These are phyloP conservation scores for Paratrimastix pyriformis DNA, from an alignment of 78 protist species.

Conservation along the genomic window DNA sequence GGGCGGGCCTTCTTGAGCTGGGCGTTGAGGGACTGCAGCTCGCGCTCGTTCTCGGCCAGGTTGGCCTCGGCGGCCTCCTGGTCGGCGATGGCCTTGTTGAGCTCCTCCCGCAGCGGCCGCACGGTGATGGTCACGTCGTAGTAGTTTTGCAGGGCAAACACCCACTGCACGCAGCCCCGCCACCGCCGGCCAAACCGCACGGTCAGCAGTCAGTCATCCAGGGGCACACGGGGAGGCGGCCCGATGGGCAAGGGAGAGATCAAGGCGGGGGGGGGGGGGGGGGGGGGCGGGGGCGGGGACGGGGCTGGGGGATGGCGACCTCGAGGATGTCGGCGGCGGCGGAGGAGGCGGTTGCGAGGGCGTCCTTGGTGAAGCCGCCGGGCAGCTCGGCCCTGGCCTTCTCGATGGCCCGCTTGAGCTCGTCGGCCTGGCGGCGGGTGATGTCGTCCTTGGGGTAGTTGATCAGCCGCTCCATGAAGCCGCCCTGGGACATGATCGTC, in stretches of 20 bases:
- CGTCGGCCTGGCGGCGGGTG: too few relatives aligned
- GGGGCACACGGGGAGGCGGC: too few relatives aligned
- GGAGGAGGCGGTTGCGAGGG: too few relatives aligned
- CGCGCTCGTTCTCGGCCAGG: slow-evolving; percentile 4
- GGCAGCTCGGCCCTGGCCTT: not conserved
- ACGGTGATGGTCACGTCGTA: slow-evolving; percentile 44
- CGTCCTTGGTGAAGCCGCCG: too few relatives aligned
- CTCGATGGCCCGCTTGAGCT: slow-evolving; percentile 27
- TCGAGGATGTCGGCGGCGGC: too few relatives aligned
- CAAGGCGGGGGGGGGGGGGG: too few relatives aligned
- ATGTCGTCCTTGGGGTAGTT: not conserved
- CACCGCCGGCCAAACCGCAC: slow-evolving; percentile 54
- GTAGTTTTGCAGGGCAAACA: slow-evolving; percentile 57
- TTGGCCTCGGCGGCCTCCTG: not conserved
- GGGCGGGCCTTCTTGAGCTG: slow-evolving; percentile 10
- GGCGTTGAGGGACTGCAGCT: slow-evolving; percentile 4
- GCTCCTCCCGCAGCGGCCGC: slow-evolving; percentile 45
- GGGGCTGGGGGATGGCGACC: too few relatives aligned
- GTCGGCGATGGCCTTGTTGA: slow-evolving; percentile 30
- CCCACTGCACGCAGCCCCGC: slow-evolving; percentile 59
- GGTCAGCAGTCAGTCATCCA: too few relatives aligned
- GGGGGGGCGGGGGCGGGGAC: too few relatives aligned
- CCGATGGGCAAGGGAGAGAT: too few relatives aligned
- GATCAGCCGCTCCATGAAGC: not conserved
- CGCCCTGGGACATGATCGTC: not conserved